These are phyloP conservation scores for Chaetomium sp. DNA, from an alignment of 2,329 filamentous ascomycete genomes.

Conservation along the genomic window DNA sequence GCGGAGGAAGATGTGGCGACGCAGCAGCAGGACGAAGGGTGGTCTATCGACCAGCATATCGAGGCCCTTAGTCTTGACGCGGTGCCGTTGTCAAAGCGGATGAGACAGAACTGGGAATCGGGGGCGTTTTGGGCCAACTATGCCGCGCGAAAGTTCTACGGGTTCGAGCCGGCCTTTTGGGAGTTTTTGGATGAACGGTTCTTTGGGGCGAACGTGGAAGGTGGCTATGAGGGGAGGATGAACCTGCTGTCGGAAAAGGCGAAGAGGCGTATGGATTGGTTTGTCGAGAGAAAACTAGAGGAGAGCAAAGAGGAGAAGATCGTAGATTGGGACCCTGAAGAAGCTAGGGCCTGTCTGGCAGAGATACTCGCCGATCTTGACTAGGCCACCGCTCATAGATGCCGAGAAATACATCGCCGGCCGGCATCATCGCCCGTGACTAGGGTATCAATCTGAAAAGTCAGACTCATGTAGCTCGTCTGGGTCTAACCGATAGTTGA, in stretches of 20 bases:
- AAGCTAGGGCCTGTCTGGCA: constrained; percentile 28
- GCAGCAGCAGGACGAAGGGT: constrained; percentile 5
- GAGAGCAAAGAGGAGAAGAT: constrained; percentile 13
- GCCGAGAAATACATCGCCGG: not conserved
- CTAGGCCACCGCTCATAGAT: constrained; percentile 10
- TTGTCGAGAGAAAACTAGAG: constrained; percentile 19
- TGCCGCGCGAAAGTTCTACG: constrained; percentile 23
- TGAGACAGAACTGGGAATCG: constrained; percentile 29
- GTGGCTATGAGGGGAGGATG: constrained; percentile 21
- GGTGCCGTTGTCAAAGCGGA: constrained; percentile 29
- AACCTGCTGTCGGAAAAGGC: constrained; percentile 16
- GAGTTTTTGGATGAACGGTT: constrained; percentile 28
- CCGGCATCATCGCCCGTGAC: not conserved
- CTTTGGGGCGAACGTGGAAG: constrained; percentile 20
- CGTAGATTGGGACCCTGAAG: constrained; percentile 12
- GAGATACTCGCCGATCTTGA: constrained; percentile 8
- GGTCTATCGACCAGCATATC: constrained; percentile 6
- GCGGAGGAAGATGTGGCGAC: constrained; percentile 36
- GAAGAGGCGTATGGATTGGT: constrained; percentile 13
- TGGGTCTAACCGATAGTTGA: constrained; percentile 40
- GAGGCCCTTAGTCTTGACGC: not conserved
- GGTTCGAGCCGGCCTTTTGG: constrained; percentile 29
- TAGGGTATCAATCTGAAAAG: constrained; percentile 31
- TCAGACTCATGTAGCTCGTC: constrained; percentile 44
- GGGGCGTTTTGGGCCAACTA: constrained; percentile 30